Conservation (phyloP, 495 filamentous ascomycete species). For the Neurospora discreta region DNA sequence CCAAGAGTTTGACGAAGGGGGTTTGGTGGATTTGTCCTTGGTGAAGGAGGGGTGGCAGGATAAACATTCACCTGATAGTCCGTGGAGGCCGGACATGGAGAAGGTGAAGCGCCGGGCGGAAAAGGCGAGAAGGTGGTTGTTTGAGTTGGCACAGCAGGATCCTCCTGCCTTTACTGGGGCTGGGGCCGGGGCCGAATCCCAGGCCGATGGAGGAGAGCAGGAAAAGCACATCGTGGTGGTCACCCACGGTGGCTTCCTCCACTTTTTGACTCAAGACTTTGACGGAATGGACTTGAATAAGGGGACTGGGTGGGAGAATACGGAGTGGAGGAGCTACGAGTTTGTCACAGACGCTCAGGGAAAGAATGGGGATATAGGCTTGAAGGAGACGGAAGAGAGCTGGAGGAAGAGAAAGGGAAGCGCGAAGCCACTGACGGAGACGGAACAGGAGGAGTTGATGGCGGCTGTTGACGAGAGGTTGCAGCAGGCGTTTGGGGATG, state of each 20-base stretch:
- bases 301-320: constrained; percentile 78
- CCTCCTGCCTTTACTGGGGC: not conserved
- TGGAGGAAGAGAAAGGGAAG: constrained; percentile 40
- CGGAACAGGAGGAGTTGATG: constrained; percentile 31
- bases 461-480: constrained; percentile 18
- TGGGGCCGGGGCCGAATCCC: not conserved
- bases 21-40: constrained; percentile 51
- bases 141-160: constrained; percentile 25
- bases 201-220: constrained; percentile 18
- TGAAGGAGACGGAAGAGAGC: constrained; percentile 48
- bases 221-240: constrained; percentile 51
- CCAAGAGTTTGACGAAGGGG: constrained; percentile 42
- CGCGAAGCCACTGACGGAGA: constrained; percentile 35
- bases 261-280: constrained; percentile 79
- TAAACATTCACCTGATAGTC: constrained; percentile 34
- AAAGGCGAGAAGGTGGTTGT: constrained; percentile 56
- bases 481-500: constrained; percentile 15
- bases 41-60: constrained; percentile 58
- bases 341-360: constrained; percentile 33
- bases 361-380: constrained; percentile 39
- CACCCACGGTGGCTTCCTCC: constrained; percentile 38
- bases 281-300: constrained; percentile 44
- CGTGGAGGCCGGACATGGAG: constrained; percentile 45
- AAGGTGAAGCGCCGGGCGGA: constrained; percentile 54
- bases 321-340: constrained; percentile 65